Base-by-base conservation (phyloP, 768 basidiomycete genomes). In the Leccinum subgranulosum region DNA sequence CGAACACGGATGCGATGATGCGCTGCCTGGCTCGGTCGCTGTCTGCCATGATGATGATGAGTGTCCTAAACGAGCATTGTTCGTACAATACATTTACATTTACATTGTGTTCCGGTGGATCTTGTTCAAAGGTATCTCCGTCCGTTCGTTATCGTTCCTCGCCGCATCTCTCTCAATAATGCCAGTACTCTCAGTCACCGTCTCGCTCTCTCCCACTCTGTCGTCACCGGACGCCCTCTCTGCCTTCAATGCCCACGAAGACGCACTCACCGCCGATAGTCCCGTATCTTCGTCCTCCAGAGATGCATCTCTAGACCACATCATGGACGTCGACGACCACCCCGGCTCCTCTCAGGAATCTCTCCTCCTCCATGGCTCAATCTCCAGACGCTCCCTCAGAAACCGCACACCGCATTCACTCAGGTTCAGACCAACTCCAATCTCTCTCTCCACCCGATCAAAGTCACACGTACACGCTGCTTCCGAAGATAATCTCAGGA, bases 1-100 rank as follows among this genome's bases (percentile, higher is more conserved):
- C 83, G 75, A 97, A 96, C 9, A 94, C 87, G 6, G 93, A 94
- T 1, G 82, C 74, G 64, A 94, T 85, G 66, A 97, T 95, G 62
- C 83, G 80, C 67, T 86, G 81, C 56, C 80, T 79, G 57, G 84
- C 77, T 60, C 84, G 81, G 39, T 79, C 79, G 56, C 58, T 60
- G 66, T 80, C 79, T 43, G 74, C 54, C 76, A 79, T 77, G 62
- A 9, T n/a, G 31, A 31, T 46, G 54, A 12, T 3, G 27, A 25
- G 31, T 54, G 25, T 31, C 53, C 54, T 51, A 66, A 63, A 63
- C 27, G 62, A 60, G 58, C 12, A 3, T 10, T 31, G 29, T 31
- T 31, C 29, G 11, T 31, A 34, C 15, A 34, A 11, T 31, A 31
- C 29, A 31, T 31, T 25, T 31, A 31, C 27, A 27, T 27, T 11